These are phyloP conservation scores for Passiflora organensis DNA, from an alignment of 345 rosid genomes.

Conservation along the genomic window DNA sequence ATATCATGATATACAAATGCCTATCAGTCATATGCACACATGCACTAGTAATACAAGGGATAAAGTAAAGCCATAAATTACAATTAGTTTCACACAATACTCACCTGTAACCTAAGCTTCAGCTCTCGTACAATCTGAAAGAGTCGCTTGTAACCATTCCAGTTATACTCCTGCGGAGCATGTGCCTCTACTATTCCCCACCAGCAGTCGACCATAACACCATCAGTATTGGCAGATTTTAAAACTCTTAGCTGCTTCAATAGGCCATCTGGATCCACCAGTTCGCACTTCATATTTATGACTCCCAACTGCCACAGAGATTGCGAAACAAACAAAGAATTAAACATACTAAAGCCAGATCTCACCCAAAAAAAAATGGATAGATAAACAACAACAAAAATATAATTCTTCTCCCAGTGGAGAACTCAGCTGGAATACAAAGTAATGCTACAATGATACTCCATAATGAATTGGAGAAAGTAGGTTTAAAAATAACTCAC, in stretches of 20 bases:
- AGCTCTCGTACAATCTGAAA: slow-evolving; percentile 76
- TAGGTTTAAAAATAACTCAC: slow-evolving; percentile 41
- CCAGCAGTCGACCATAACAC: slow-evolving; percentile 95
- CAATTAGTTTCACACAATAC: slow-evolving; percentile 19
- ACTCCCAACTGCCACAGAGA: slow-evolving; percentile 67
- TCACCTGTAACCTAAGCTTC: slow-evolving; percentile 84
- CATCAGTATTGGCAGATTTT: slow-evolving; percentile 77
- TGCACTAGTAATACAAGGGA: neutral
- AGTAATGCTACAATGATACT: neutral
- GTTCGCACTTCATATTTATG: slow-evolving; percentile 85
- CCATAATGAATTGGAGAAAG: neutral
- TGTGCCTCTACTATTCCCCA: slow-evolving; percentile 99
- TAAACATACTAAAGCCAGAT: slow-evolving; percentile 5
- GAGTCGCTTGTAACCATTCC: slow-evolving; percentile 87
- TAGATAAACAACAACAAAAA: slow-evolving; percentile 9
- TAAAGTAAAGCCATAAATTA: neutral
- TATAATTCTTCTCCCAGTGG: neutral
- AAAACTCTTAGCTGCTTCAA: slow-evolving; percentile 69
- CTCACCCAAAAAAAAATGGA: slow-evolving; percentile 3
- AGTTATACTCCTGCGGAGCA: slow-evolving; percentile 78
- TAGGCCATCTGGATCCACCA: slow-evolving; percentile 80
- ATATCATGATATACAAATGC: too few species aligned
- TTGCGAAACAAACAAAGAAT: slow-evolving; percentile 6
- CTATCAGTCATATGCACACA: neutral
- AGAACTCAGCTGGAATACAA: neutral